phyloP scores from a whole-genome alignment of 306 rosid species.

The Vigna trinervia region DNA sequence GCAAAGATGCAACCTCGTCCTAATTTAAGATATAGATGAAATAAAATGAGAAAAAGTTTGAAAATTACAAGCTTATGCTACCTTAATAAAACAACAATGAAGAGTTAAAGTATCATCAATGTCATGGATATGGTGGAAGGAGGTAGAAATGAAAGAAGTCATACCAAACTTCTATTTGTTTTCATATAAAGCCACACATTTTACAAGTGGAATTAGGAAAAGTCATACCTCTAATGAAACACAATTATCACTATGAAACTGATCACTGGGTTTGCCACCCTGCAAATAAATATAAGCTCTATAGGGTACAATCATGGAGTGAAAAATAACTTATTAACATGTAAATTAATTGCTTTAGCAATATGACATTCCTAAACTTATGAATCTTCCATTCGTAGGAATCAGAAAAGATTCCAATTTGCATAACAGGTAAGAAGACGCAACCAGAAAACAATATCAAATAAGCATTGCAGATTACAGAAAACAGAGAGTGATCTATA shows the following conservation, averaged over 20 bases:
- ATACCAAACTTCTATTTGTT: conserved; percentile 33
- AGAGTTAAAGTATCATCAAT: conserved; percentile 9
- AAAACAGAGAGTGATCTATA: neutral
- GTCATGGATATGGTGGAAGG: neutral
- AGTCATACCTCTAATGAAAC: conserved; percentile 67
- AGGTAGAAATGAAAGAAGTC: conserved; percentile 15
- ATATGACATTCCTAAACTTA: conserved; percentile 5
- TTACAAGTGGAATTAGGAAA: conserved; percentile 30
- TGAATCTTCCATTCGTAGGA: conserved; percentile 10
- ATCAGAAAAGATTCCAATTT: neutral
- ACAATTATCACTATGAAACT: conserved; percentile 53
- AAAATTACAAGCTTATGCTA: conserved; percentile 23
- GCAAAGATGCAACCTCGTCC: conserved; percentile 80
- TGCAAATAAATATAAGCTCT: conserved; percentile 49
- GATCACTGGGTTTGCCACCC: conserved; percentile 75
- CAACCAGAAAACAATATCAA: conserved; percentile 35
- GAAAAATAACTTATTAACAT: conserved; percentile 7
- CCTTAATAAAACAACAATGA: conserved; percentile 31
- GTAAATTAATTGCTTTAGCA: conserved; percentile 24
- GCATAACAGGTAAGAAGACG: conserved; percentile 31
- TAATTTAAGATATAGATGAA: conserved; percentile 51
- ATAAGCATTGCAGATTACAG: conserved; percentile 9
- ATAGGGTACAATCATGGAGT: conserved; percentile 25
- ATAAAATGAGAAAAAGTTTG: conserved; percentile 13
- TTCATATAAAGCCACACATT: conserved; percentile 29